Conservation (phyloP, 306 rosid genomes). For the Fragaria ananassa region DNA sequence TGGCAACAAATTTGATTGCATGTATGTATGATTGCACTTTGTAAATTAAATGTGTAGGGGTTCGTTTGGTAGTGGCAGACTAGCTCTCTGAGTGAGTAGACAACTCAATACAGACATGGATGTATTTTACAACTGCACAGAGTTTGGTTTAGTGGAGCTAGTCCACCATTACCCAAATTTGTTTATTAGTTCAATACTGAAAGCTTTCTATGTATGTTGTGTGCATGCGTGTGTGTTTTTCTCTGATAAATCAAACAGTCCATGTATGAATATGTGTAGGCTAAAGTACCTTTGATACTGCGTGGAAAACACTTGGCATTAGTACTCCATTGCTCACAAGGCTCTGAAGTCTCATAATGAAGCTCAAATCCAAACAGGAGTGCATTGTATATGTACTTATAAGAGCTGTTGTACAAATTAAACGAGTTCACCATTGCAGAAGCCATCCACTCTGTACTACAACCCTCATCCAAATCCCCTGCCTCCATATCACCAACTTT, state of each 20-base stretch:
- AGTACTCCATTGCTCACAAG: neutral
- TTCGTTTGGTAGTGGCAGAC: no score
- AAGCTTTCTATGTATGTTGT: no score
- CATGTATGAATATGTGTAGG: neutral
- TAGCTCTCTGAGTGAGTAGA: no score
- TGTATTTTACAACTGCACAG: no score
- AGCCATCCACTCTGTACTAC: neutral
- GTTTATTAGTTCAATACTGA: no score
- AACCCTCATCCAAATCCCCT: neutral
- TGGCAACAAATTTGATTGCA: no score
- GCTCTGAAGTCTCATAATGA: neutral
- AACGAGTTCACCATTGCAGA: neutral
- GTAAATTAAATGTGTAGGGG: no score
- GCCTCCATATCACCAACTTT: neutral
- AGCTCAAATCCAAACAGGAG: slow-evolving; percentile 19
- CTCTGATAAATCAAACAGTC: neutral
- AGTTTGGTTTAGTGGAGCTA: no score
- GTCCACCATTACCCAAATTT: no score
- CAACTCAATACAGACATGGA: no score
- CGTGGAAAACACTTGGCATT: neutral
- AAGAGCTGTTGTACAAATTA: neutral
- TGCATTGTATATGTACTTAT: slow-evolving; percentile 1
- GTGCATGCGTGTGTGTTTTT: no score
- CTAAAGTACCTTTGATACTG: neutral
- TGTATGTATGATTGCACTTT: no score